A percentile compares a stretch with the other conserved stretches of the same genome.
phyloP scores from a whole-genome alignment of 2,329 filamentous ascomycete genomes.

The Sclerotinia trifoliorum region DNA sequence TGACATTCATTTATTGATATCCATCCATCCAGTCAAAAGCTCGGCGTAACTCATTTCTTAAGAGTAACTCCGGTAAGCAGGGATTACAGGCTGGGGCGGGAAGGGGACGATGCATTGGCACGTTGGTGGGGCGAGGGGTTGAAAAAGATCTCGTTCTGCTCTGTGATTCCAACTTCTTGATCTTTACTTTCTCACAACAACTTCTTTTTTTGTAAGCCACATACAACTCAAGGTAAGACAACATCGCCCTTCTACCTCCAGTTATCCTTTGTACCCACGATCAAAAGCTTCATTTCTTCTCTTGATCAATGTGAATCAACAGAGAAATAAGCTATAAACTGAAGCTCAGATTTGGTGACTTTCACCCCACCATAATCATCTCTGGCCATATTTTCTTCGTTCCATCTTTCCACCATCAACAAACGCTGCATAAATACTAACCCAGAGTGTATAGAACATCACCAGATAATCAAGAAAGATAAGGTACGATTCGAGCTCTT shows the following conservation, averaged over 20 bases:
- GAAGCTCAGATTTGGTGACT: constrained; percentile 28
- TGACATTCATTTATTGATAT: background rate
- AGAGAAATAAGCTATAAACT: constrained; percentile 2
- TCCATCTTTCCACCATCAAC: constrained; percentile 1
- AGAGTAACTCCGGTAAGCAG: constrained; percentile 12
- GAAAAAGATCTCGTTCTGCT: constrained; percentile 21
- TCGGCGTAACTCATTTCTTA: constrained; percentile 14
- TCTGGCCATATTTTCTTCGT: constrained; percentile 29
- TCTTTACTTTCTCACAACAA: constrained; percentile 8
- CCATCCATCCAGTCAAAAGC: constrained; percentile 3
- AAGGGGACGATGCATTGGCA: constrained; percentile 20
- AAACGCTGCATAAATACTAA: constrained; percentile 32
- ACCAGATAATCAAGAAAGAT: constrained; percentile 24
- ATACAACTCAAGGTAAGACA: constrained; percentile 12
- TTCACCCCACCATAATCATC: constrained; percentile 30
- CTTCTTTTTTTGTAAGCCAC: constrained; percentile 3
- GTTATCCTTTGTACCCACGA: background rate
- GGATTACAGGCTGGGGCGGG: constrained; percentile 20
- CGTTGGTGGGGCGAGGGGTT: constrained; percentile 24
- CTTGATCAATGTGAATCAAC: background rate
- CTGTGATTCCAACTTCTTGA: constrained; percentile 19
- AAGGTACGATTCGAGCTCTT: constrained; percentile 25
- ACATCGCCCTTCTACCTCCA: background rate
- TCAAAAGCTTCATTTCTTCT: constrained; percentile 2
- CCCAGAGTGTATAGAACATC: constrained; percentile 20